phyloP scores from a whole-genome alignment of 305 asterid species.

The Andrographis paniculata region DNA sequence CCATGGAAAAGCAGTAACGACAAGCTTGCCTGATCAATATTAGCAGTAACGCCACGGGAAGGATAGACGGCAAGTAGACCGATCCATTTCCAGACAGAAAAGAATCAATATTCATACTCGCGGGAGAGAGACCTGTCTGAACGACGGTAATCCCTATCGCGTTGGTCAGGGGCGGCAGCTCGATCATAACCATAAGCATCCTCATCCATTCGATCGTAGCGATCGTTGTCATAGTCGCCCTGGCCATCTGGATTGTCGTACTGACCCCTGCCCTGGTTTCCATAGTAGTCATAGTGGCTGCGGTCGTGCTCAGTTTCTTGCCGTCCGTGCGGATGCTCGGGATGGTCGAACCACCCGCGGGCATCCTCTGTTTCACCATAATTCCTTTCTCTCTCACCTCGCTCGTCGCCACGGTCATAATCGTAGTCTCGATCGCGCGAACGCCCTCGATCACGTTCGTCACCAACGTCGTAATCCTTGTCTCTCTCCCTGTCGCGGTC shows the following conservation, averaged over 20 bases:
- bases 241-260: constrained; percentile 40
- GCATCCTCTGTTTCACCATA: constrained; percentile 46
- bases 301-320: constrained; percentile 37
- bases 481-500: constrained; percentile 48
- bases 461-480: constrained; percentile 43
- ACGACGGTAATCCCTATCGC: constrained; percentile 50
- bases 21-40: neutral
- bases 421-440: constrained; percentile 47
- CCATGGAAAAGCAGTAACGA: constrained; percentile 1
- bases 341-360: constrained; percentile 47
- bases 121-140: constrained; percentile 54
- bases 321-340: constrained; percentile 37
- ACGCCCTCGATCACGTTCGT: constrained; percentile 54
- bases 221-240: constrained; percentile 52
- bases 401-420: constrained; percentile 45
- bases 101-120: constrained; percentile 35
- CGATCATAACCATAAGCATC: constrained; percentile 61
- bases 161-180: constrained; percentile 42
- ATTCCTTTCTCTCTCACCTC: constrained; percentile 48
- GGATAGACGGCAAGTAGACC: too few relatives aligned
- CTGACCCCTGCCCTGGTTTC: constrained; percentile 33
- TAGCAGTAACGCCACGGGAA: neutral
- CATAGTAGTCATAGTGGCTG: constrained; percentile 55
- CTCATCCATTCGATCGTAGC: constrained; percentile 80
- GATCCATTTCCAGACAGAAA: too few relatives aligned